Evolutionary conservation across 2,329 filamentous ascomycete species (phyloP).

Genomic region (Fusarium tanahbumbuense): DNA sequence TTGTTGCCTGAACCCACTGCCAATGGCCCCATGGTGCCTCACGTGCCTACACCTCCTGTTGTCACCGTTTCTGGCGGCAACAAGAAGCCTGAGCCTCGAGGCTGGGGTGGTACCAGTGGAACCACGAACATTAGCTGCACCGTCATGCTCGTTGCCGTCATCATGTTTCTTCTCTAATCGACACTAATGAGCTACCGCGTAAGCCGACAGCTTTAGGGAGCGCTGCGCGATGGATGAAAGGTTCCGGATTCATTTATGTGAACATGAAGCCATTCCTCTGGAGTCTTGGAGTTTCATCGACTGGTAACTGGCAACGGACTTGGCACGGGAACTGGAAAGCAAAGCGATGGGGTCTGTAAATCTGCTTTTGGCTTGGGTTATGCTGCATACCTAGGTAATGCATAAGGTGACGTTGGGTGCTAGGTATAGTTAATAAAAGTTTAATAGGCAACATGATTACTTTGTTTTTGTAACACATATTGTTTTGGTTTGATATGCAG

Average conservation of each 20-base stretch:
- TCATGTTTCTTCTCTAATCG: constrained; percentile 51
- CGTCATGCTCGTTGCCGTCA: constrained; percentile 52
- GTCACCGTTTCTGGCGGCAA: constrained; percentile 50
- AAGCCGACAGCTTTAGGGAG: background rate
- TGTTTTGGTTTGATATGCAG: background rate
- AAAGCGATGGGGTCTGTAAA: constrained; percentile 29
- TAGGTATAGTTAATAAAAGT: constrained; percentile 37
- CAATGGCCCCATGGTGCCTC: constrained; percentile 40
- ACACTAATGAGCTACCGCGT: background rate
- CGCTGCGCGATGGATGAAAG: background rate
- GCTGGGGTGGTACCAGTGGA: constrained; percentile 47
- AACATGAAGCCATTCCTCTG: constrained; percentile 13
- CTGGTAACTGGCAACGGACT: constrained; percentile 30
- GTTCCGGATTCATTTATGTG: constrained; percentile 10
- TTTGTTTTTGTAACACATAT: background rate
- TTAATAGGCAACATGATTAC: constrained; percentile 20
- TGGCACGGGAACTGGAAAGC: constrained; percentile 44
- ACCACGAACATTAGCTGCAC: constrained; percentile 51
- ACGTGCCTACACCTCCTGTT: constrained; percentile 44
- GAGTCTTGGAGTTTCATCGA: constrained; percentile 34
- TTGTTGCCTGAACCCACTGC: constrained; percentile 39
- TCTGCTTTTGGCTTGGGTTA: constrained; percentile 40
- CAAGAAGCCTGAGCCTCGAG: constrained; percentile 50
- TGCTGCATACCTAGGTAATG: constrained; percentile 43
- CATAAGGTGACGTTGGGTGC: constrained; percentile 37